Percentiles rank a stretch among this genome's conserved stretches.
These are phyloP conservation scores for Striga hermonthica DNA, from an alignment of 305 asterid genomes.

Conservation along the genomic window DNA sequence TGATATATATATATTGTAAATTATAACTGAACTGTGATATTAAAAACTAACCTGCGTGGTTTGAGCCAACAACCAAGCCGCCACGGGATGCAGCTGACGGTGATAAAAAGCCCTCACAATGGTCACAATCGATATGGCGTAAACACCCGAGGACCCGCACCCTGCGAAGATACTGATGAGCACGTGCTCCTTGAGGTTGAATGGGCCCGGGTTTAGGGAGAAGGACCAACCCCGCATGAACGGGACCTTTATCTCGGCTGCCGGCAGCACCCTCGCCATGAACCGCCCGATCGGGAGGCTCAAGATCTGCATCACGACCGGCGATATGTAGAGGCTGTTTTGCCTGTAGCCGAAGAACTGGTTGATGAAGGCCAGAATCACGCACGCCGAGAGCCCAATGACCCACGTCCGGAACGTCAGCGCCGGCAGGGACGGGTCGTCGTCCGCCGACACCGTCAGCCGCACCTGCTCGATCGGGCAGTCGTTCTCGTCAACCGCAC, in stretches of 20 bases:
- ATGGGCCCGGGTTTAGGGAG: slow-evolving; percentile 66
- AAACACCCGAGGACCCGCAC: slow-evolving; percentile 49
- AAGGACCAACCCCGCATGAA: slow-evolving; percentile 36
- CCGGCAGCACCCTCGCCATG: slow-evolving; percentile 54
- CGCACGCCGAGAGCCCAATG: slow-evolving; percentile 50
- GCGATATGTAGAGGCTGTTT: slow-evolving; percentile 33
- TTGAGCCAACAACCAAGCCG: too few relatives aligned
- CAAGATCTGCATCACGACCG: slow-evolving; percentile 52
- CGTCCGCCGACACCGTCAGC: slow-evolving; percentile 54
- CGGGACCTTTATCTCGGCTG: slow-evolving; percentile 38
- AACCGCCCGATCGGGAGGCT: slow-evolving; percentile 53
- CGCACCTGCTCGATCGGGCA: slow-evolving; percentile 72
- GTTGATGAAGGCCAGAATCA: slow-evolving; percentile 46
- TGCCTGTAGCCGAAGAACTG: slow-evolving; percentile 58
- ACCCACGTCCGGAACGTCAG: slow-evolving; percentile 64
- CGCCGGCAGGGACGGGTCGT: slow-evolving; percentile 47
- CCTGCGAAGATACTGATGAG: slow-evolving; percentile 59
- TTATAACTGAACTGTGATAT: too few relatives aligned
- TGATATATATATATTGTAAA: too few relatives aligned
- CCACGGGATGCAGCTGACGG: too few relatives aligned
- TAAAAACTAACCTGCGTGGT: too few relatives aligned
- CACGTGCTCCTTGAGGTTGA: slow-evolving; percentile 68
- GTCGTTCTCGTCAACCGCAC: slow-evolving; percentile 42
- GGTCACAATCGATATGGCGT: slow-evolving; percentile 33
- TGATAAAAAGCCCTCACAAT: too few relatives aligned